phyloP scores from a whole-genome alignment of 169 alveolate species.

The Plasmodium vivax region DNA sequence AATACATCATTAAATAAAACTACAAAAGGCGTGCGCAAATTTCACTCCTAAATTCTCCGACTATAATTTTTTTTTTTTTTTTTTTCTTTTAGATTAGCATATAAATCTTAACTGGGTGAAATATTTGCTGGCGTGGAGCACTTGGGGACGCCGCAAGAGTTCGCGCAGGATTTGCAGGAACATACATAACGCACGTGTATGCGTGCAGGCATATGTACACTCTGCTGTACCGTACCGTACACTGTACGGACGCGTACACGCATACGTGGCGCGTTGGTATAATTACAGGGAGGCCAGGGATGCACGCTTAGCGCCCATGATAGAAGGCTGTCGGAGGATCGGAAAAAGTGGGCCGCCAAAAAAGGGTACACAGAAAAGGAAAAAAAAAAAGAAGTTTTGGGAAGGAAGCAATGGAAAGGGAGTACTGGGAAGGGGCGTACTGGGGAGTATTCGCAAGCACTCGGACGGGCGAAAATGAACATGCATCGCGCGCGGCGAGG shows the following conservation, averaged over 20 bases:
- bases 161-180: background rate
- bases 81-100: background rate
- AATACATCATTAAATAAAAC: conserved; percentile 20
- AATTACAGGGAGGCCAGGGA: background rate
- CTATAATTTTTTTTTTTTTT: conserved; percentile 26
- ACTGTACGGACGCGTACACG: background rate
- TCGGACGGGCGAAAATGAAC: background rate
- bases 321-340: background rate
- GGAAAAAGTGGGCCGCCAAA: background rate
- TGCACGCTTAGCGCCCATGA: background rate
- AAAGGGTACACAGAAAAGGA: background rate
- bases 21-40: conserved; percentile 21
- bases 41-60: conserved; percentile 26
- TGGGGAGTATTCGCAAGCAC: background rate
- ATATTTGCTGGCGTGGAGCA: background rate
- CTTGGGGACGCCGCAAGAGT: background rate
- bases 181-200: background rate
- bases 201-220: background rate
- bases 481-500: background rate
- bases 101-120: background rate
- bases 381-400: background rate
- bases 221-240: too few relatives aligned
- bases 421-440: background rate
- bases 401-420: background rate
- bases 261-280: background rate